phyloP scores from a whole-genome alignment of 441 rosid genomes.

The Mallotus repandus region DNA sequence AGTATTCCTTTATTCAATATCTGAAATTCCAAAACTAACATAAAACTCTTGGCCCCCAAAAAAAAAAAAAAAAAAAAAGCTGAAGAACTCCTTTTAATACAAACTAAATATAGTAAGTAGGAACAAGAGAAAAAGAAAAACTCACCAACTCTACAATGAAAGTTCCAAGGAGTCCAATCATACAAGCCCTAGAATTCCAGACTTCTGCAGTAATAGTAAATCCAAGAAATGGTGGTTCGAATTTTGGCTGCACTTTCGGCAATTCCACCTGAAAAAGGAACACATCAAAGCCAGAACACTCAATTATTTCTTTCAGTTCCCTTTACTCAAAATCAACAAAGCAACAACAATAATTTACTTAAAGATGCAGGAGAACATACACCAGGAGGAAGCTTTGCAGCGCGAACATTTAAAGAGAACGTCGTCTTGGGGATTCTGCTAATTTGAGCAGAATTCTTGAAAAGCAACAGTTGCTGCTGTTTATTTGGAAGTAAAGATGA shows the following conservation, averaged over 20 bases:
- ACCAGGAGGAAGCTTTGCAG: constrained; percentile 69
- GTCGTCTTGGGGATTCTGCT: constrained; percentile 29
- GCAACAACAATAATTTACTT: too few relatives aligned
- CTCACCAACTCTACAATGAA: constrained; percentile 75
- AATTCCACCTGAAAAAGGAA: constrained; percentile 44
- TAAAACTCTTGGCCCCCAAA: too few relatives aligned
- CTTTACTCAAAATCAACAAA: neutral
- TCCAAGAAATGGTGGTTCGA: constrained; percentile 60
- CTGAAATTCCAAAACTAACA: constrained; percentile 29
- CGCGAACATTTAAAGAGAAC: constrained; percentile 42
- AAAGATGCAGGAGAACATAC: constrained; percentile 28
- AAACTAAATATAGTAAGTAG: neutral
- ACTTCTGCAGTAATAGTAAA: constrained; percentile 73
- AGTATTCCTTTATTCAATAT: constrained; percentile 70
- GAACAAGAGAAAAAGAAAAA: neutral
- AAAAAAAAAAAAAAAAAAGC: neutral
- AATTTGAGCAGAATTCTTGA: constrained; percentile 9
- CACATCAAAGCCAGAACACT: neutral
- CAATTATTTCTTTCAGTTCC: neutral
- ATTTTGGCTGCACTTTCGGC: constrained; percentile 70
- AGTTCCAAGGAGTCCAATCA: constrained; percentile 71
- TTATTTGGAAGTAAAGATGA: constrained; percentile 39
- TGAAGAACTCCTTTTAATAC: neutral
- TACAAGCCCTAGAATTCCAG: constrained; percentile 93
- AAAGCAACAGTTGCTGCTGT: constrained; percentile 13